Percentiles rank a stretch among this genome's conserved stretches.
phyloP scores from a whole-genome alignment of 2,329 filamentous ascomycete genomes.

The Fusarium acutatum region DNA sequence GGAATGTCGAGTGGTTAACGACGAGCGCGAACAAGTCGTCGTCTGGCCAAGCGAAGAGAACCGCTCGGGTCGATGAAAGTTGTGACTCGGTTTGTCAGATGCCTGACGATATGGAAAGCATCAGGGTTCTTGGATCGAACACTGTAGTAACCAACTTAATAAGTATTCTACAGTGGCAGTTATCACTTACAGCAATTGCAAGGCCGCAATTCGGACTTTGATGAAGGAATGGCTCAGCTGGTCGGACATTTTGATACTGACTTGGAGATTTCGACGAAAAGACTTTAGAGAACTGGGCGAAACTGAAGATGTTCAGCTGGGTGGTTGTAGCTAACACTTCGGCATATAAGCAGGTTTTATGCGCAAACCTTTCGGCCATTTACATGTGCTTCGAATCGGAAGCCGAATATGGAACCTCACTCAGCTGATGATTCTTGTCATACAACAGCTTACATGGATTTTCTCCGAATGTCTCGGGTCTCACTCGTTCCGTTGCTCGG shows the following conservation, averaged over 20 bases:
- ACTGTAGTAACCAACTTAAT: background rate
- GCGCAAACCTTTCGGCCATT: background rate
- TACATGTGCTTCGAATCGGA: background rate
- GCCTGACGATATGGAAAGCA: conserved; percentile 30
- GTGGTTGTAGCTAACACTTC: background rate
- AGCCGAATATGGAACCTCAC: conserved; percentile 17
- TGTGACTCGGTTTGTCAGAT: conserved; percentile 36
- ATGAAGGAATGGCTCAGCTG: conserved; percentile 54
- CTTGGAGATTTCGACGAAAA: background rate
- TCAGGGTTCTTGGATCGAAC: conserved; percentile 9
- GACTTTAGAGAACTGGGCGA: background rate
- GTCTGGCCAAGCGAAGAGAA: conserved; percentile 32
- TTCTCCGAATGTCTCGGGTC: background rate
- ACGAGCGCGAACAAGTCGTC: conserved; percentile 35
- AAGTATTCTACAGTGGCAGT: background rate
- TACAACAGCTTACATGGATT: conserved; percentile 1
- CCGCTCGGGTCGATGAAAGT: conserved; percentile 30
- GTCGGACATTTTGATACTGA: conserved; percentile 45
- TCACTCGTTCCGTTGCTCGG: background rate
- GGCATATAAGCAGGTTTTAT: background rate
- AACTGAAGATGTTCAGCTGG: background rate
- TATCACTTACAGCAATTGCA: conserved; percentile 57
- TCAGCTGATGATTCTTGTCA: conserved; percentile 17
- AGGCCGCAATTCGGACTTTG: conserved; percentile 57
- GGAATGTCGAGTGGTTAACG: conserved; percentile 2